Conservation (phyloP, 345 rosid genomes). For the Camelina hispida region DNA sequence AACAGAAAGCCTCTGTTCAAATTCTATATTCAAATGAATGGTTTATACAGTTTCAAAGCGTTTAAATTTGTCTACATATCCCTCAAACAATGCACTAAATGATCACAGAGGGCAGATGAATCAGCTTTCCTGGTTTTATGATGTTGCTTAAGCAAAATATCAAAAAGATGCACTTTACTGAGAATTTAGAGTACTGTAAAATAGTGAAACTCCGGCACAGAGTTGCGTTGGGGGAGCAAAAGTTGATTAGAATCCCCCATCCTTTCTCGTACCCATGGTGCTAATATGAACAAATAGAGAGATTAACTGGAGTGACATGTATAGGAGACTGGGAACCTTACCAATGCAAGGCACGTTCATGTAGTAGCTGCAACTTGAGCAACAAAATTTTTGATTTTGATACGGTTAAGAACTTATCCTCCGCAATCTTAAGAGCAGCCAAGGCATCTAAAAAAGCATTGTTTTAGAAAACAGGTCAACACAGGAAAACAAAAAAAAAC, state of each 20-base stretch:
- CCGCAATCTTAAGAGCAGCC: constrained; percentile 80
- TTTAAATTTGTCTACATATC: constrained; percentile 17
- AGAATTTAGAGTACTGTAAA: not conserved
- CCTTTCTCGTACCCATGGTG: constrained; percentile 19
- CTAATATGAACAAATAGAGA: not conserved
- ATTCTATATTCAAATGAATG: constrained; percentile 5
- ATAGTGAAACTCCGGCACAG: not conserved
- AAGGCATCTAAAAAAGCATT: constrained; percentile 69
- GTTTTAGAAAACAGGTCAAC: constrained; percentile 31
- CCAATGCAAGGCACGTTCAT: constrained; percentile 90
- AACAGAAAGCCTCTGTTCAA: not conserved
- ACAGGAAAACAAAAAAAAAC: not conserved
- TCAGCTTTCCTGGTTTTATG: constrained; percentile 17
- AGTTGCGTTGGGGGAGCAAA: not conserved
- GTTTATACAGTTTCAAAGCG: constrained; percentile 13
- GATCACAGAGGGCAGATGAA: constrained; percentile 17
- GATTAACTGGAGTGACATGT: constrained; percentile 28
- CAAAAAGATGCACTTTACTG: constrained; percentile 2
- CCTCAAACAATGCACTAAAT: constrained; percentile 17
- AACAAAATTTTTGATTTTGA: constrained; percentile 78
- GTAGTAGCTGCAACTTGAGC: constrained; percentile 90
- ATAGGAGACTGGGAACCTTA: constrained; percentile 43
- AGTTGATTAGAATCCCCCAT: constrained; percentile 25
- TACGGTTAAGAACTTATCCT: constrained; percentile 74
- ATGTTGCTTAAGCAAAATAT: constrained; percentile 21